A percentile compares a stretch with the other conserved stretches of the same genome.
Conservation (phyloP, 169 alveolate genomes). For the Amoebophrya sp. region DNA sequence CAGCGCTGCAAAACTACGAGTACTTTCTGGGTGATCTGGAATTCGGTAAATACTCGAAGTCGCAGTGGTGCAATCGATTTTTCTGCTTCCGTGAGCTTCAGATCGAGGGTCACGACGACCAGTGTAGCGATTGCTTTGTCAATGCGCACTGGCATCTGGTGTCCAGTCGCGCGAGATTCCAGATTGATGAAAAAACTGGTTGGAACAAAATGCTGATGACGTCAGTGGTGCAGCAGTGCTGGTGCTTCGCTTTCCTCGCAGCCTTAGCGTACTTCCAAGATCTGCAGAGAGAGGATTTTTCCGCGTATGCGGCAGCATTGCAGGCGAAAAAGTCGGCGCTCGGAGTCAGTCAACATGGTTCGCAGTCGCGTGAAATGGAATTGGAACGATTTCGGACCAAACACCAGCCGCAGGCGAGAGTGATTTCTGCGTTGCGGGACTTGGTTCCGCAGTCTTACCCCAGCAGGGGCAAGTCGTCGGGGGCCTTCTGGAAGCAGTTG, state of each 20-base stretch:
- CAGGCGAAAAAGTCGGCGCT: neutral
- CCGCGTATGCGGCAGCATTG: neutral
- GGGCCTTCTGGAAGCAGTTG: neutral
- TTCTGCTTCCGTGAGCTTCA: neutral
- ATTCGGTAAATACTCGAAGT: neutral
- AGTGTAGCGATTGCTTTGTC: neutral
- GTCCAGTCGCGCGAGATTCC: neutral
- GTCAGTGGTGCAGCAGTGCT: neutral
- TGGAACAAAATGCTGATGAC: neutral
- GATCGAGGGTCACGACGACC: constrained; percentile 18
- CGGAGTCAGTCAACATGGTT: no score
- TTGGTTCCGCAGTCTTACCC: neutral
- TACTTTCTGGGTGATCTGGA: neutral
- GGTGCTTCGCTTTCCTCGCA: neutral
- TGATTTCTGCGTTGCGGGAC: neutral
- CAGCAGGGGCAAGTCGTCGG: neutral
- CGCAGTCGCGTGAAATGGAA: neutral
- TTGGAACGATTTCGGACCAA: neutral
- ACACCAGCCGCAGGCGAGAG: neutral
- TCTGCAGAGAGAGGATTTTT: neutral
- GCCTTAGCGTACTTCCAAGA: neutral
- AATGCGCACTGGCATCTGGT: neutral
- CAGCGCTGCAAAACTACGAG: neutral
- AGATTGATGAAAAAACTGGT: neutral
- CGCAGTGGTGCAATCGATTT: neutral